These are phyloP conservation scores for Potentilla sterilis DNA, from an alignment of 306 rosid genomes.

Conservation along the genomic window DNA sequence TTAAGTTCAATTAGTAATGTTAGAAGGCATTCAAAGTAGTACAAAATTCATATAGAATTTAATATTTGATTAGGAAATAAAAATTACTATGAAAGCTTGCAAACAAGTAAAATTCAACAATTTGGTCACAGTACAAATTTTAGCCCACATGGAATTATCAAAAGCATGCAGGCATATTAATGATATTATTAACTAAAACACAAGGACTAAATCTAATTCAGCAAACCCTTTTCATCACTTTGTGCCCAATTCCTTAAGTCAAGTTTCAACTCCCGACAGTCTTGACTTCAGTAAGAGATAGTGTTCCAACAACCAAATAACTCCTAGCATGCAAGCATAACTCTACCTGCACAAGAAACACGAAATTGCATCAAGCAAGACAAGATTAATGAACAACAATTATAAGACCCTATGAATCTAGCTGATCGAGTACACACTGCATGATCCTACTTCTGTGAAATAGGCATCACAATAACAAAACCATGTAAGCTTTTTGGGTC, in stretches of 20 bases:
- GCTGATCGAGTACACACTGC: not conserved
- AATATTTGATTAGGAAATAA: not conserved
- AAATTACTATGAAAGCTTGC: not conserved
- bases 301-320: not conserved
- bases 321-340: constrained; percentile 12
- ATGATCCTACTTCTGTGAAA: not conserved
- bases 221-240: constrained; percentile 1
- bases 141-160: not conserved
- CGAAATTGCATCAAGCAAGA: not conserved
- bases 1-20: not conserved
- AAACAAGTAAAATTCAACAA: constrained; percentile 12
- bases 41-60: not conserved
- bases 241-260: not conserved
- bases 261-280: constrained; percentile 10
- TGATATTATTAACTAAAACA: constrained; percentile 7
- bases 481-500: not conserved
- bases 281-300: not conserved
- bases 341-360: constrained; percentile 24
- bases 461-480: not conserved
- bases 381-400: too few species aligned
- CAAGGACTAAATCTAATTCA: too few species aligned
- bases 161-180: not conserved
- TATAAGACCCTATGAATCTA: not conserved
- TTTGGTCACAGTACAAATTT: not conserved
- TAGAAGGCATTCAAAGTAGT: not conserved